These are phyloP conservation scores for Glycine soja DNA, from an alignment of 306 rosid genomes.

Conservation along the genomic window DNA sequence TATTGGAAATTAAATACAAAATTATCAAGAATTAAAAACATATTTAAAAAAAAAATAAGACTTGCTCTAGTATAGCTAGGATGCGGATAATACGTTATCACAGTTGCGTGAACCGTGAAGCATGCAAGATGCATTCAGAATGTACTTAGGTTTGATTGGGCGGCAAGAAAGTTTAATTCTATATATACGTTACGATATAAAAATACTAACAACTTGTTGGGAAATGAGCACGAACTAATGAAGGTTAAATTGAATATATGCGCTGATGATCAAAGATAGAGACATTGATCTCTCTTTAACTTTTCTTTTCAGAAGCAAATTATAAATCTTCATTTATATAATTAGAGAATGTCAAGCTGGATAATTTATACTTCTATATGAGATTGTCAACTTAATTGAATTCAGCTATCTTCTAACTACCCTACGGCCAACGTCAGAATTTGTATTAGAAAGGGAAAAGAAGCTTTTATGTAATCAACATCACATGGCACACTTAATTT, in stretches of 20 bases:
- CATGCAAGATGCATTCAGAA: not conserved
- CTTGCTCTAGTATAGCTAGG: too few species aligned
- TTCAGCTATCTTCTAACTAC: not conserved
- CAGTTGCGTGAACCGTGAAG: too few species aligned
- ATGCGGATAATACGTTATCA: too few species aligned
- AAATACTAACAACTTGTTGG: too few species aligned
- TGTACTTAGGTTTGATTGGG: slow-evolving; percentile 3
- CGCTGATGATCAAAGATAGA: too few species aligned
- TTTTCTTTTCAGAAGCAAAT: not conserved
- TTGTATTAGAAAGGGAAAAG: not conserved
- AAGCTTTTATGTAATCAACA: too few species aligned
- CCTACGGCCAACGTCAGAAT: not conserved
- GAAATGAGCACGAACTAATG: too few species aligned
- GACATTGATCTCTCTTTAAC: not conserved
- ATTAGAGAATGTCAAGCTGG: not conserved
- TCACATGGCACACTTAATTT: slow-evolving; percentile 30
- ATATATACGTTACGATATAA: not conserved
- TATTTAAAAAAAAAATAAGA: too few species aligned
- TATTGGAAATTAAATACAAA: too few species aligned
- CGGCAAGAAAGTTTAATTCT: not conserved
- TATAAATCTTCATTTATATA: not conserved
- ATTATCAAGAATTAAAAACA: too few species aligned
- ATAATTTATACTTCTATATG: not conserved
- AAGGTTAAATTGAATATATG: too few species aligned
- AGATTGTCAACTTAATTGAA: slow-evolving; percentile 20